Conservation (phyloP, 2,329 filamentous ascomycete species). For the Aspergillus sp. region DNA sequence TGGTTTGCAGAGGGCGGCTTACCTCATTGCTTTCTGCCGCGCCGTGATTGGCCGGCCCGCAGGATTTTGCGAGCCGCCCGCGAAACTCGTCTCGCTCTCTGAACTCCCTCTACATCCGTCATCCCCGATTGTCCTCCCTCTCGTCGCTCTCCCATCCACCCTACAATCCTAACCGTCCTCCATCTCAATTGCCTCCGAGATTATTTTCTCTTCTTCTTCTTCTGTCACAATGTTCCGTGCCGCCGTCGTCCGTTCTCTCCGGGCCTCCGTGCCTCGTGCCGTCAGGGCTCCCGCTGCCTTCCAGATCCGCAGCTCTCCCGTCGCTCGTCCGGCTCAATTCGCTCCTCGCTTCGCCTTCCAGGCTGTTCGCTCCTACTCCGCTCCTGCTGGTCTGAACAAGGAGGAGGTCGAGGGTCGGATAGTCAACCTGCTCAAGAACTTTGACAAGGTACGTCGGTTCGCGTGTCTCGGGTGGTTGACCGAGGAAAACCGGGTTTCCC, state of each 20-base stretch:
- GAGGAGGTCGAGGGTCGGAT: constrained; percentile 88
- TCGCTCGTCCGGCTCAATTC: constrained; percentile 60
- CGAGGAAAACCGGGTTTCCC: neutral
- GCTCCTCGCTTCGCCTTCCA: constrained; percentile 63
- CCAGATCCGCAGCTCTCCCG: constrained; percentile 57
- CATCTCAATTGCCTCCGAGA: constrained; percentile 8
- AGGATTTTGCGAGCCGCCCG: constrained; percentile 33
- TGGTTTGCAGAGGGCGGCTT: constrained; percentile 28
- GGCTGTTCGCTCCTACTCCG: constrained; percentile 80
- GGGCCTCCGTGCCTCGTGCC: constrained; percentile 51
- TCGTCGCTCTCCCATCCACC: neutral
- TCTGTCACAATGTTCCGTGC: constrained; percentile 78
- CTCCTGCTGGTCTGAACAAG: constrained; percentile 72
- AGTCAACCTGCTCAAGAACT: constrained; percentile 87
- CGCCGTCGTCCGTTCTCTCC: constrained; percentile 74
- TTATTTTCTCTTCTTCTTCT: constrained; percentile 8
- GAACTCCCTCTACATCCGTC: constrained; percentile 19
- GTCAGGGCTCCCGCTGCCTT: constrained; percentile 59
- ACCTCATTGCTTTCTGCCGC: constrained; percentile 40
- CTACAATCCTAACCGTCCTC: constrained; percentile 6
- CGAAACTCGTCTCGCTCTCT: constrained; percentile 19
- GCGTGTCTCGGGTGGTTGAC: neutral
- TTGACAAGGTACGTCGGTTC: constrained; percentile 76
- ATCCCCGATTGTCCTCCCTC: constrained; percentile 14
- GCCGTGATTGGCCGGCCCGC: constrained; percentile 37